Percentiles rank a stretch among this genome's conserved stretches.
Evolutionary conservation across 805 yeast species (phyloP).

Genomic region (Cyberlindnera euphorbiiphila): DNA sequence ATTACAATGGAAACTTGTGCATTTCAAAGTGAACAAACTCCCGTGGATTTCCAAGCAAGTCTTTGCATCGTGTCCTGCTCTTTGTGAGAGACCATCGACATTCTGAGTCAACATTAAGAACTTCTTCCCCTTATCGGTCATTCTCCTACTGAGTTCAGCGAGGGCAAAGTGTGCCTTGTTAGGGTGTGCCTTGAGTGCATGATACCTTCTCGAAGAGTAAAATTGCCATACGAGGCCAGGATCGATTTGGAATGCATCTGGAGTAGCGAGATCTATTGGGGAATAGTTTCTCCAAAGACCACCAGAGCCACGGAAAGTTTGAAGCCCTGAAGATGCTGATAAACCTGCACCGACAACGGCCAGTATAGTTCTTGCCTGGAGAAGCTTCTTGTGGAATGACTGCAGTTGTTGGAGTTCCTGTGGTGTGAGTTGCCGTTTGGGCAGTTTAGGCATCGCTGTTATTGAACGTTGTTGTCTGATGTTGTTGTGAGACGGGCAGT

Average conservation of each 20-base stretch:
- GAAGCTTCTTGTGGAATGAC: slow-evolving; percentile 47
- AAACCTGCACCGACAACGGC: slow-evolving; percentile 83
- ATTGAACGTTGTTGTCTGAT: neutral
- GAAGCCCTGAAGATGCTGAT: slow-evolving; percentile 71
- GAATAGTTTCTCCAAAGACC: slow-evolving; percentile 78
- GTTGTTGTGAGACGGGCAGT: neutral
- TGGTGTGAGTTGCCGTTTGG: slow-evolving; percentile 1
- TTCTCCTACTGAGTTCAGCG: slow-evolving; percentile 51
- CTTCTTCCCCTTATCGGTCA: slow-evolving; percentile 24
- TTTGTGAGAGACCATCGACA: slow-evolving; percentile 68
- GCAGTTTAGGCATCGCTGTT: slow-evolving; percentile 4
- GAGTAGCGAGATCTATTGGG: slow-evolving; percentile 83
- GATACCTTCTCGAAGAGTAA: slow-evolving; percentile 63
- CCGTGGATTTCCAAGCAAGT: slow-evolving; percentile 77
- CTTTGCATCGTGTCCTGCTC: slow-evolving; percentile 57
- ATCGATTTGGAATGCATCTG: slow-evolving; percentile 80
- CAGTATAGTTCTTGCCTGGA: slow-evolving; percentile 44
- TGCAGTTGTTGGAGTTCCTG: slow-evolving; percentile 9
- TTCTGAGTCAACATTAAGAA: slow-evolving; percentile 77
- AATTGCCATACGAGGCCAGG: slow-evolving; percentile 92
- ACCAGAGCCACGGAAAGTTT: slow-evolving; percentile 67
- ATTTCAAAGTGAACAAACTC: slow-evolving; percentile 62
- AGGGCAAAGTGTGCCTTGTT: slow-evolving; percentile 71
- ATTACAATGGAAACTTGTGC: slow-evolving; percentile 74
- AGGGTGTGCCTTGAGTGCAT: slow-evolving; percentile 65